These are phyloP conservation scores for Bombardia bombarda DNA, from an alignment of 495 filamentous ascomycete species.

Conservation along the genomic window DNA sequence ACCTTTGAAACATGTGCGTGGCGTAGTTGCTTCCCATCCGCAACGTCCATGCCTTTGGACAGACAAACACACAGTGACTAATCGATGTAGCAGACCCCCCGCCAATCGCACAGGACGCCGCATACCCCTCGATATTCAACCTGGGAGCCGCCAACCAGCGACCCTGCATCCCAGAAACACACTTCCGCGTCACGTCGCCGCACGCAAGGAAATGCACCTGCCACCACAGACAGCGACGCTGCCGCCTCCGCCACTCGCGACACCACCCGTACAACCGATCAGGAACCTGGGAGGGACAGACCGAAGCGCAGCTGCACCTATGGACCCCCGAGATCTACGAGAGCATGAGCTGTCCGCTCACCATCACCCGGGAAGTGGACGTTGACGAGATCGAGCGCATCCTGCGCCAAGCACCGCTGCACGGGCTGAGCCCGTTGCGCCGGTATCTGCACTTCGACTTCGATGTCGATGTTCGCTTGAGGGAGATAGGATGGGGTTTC, in stretches of 20 bases:
- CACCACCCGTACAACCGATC: conserved; percentile 10
- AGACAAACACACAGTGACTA: too few species aligned
- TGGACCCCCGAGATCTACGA: conserved; percentile 22
- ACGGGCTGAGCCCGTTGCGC: conserved; percentile 3
- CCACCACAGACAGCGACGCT: conserved; percentile 2
- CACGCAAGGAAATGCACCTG: conserved; percentile 10
- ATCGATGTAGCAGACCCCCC: too few species aligned
- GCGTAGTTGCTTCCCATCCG: background rate
- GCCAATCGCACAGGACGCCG: background rate
- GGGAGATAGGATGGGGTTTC: conserved; percentile 18
- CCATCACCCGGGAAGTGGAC: conserved; percentile 13
- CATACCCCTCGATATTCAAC: conserved; percentile 2
- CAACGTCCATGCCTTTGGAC: background rate
- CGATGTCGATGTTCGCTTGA: conserved; percentile 14
- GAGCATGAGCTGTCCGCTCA: conserved; percentile 13
- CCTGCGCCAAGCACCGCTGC: background rate
- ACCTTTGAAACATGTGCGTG: conserved; percentile 12
- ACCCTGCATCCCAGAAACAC: too few species aligned
- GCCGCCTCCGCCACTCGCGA: conserved; percentile 5
- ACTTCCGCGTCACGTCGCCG: conserved; percentile 9
- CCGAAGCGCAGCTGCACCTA: conserved; percentile 17
- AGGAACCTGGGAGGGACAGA: conserved; percentile 16
- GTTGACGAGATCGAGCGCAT: conserved; percentile 11
- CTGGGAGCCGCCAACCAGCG: background rate
- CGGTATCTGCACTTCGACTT: conserved; percentile 17